A percentile compares a stretch with the other conserved stretches of the same genome.
phyloP scores from a whole-genome alignment of 73 alveolate genomes.

The Tetrahymena malaccensis region DNA sequence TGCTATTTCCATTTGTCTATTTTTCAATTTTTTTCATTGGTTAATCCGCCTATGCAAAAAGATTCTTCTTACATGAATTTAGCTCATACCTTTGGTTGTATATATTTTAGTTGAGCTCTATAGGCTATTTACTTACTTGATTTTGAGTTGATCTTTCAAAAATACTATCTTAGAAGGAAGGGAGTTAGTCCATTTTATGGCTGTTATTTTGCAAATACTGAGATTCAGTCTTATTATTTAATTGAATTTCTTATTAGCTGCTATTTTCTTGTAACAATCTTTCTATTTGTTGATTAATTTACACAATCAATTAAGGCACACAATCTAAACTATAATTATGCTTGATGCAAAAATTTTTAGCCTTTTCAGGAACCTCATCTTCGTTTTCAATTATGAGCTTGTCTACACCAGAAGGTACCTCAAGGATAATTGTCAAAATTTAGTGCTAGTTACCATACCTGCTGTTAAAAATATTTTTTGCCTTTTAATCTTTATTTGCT shows the following conservation, averaged over 20 bases:
- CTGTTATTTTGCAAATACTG: background rate
- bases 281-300: background rate
- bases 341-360: background rate
- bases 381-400: background rate
- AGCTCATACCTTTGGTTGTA: background rate
- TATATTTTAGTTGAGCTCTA: background rate
- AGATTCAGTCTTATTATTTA: background rate
- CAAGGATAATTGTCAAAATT: background rate
- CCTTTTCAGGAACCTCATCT: background rate
- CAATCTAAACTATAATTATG: background rate
- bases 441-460: background rate
- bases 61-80: background rate
- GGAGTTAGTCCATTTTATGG: background rate
- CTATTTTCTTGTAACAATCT: background rate
- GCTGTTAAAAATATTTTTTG: background rate
- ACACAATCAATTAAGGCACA: background rate
- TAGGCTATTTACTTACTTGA: background rate
- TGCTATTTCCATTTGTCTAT: background rate
- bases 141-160: background rate
- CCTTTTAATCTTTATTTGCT: background rate
- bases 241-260: background rate
- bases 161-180: background rate
- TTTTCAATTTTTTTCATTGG: background rate
- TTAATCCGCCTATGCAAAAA: background rate
- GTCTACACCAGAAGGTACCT: background rate